These are phyloP conservation scores for Hyparrhenia diplandra DNA, from an alignment of 176 grass and related monocot species.

Conservation along the genomic window DNA sequence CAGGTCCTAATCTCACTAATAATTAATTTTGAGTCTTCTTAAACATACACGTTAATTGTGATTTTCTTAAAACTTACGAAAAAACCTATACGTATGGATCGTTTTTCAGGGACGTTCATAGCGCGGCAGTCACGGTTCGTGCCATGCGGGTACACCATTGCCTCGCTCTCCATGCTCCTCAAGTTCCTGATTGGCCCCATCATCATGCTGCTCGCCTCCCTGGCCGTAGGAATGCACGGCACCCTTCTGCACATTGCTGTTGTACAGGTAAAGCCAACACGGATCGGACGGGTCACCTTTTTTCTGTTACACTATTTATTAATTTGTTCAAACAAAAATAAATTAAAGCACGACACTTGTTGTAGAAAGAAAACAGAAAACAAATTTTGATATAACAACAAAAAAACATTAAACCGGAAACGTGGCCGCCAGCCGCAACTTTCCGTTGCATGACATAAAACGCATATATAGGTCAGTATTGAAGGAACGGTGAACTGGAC, in stretches of 20 bases:
- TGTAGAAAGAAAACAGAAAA: no score
- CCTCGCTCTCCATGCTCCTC: constrained; percentile 49
- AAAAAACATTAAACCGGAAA: no score
- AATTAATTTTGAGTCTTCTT: background rate
- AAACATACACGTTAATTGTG: background rate
- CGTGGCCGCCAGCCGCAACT: no score
- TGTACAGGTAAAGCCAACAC: no score
- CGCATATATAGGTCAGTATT: no score
- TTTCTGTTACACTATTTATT: no score
- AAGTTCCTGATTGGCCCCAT: constrained; percentile 70
- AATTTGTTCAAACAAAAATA: no score
- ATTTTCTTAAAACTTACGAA: background rate
- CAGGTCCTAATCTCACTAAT: constrained; percentile 36
- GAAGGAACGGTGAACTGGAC: no score
- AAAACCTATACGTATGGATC: background rate
- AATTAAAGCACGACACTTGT: no score
- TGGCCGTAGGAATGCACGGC: constrained; percentile 63
- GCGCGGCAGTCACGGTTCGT: constrained; percentile 60
- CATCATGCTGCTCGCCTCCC: constrained; percentile 55
- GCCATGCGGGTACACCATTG: constrained; percentile 67
- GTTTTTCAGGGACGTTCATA: constrained; percentile 74
- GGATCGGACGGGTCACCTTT: no score
- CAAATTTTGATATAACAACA: no score
- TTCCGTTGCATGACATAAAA: no score
- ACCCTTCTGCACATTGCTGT: constrained; percentile 57